These are phyloP conservation scores for Cenchrus purpureus DNA, from an alignment of 176 grass and related monocot genomes.

Conservation along the genomic window DNA sequence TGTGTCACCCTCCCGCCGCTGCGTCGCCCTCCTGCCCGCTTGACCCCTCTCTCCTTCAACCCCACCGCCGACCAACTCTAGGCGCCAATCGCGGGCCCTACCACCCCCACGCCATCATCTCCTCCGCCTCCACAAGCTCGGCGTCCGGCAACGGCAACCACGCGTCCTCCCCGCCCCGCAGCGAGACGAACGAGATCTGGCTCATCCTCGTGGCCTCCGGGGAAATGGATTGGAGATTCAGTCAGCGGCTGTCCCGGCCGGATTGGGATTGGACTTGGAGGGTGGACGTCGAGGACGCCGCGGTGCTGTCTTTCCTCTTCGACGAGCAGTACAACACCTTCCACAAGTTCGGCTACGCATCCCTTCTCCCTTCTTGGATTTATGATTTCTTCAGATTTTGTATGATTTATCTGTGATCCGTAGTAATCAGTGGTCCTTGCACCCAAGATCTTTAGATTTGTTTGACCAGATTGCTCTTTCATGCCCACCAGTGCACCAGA, in stretches of 20 bases:
- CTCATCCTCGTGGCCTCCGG: no score
- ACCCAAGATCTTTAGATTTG: no score
- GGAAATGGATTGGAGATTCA: no score
- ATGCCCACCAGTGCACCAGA: no score
- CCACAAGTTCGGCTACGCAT: conserved; percentile 86
- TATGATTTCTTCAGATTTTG: no score
- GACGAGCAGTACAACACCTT: conserved; percentile 99
- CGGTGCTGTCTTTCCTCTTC: conserved; percentile 86
- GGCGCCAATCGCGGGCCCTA: conserved; percentile 81
- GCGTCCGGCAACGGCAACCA: conserved; percentile 86
- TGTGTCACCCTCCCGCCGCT: conserved; percentile 23
- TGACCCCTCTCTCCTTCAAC: conserved; percentile 87
- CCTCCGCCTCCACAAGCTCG: conserved; percentile 12
- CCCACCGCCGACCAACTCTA: conserved; percentile 95
- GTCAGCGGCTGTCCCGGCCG: no score
- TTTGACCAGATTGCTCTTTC: no score
- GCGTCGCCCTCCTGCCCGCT: conserved; percentile 62
- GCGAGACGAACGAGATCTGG: no score
- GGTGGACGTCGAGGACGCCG: conserved; percentile 87
- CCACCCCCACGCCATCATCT: conserved; percentile 73
- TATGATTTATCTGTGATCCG: no score
- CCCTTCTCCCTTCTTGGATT: neutral
- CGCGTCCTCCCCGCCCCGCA: conserved; percentile 36
- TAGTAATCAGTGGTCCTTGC: no score
- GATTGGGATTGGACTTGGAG: no score